Evolutionary conservation across 495 filamentous ascomycete genomes (phyloP).

Genomic region (Cetradonia linearis): DNA sequence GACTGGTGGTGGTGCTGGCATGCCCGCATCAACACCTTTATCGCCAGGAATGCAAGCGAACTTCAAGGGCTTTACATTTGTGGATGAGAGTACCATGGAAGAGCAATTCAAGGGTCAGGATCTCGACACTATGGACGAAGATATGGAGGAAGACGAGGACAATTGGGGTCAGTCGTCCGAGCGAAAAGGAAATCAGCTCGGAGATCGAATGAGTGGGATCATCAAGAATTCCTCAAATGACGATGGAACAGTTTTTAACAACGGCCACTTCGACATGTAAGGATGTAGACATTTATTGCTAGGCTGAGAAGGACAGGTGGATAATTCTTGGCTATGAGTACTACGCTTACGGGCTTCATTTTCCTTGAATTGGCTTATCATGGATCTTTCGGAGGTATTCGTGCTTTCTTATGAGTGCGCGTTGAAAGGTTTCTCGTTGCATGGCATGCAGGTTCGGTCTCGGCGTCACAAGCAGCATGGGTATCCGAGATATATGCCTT

Average conservation of each 20-base stretch:
- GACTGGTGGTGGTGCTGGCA: slow-evolving; percentile 56
- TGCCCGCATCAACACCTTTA: slow-evolving; percentile 73
- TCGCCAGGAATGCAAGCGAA: slow-evolving; percentile 95
- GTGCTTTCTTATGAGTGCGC: neutral
- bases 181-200: slow-evolving; percentile 33
- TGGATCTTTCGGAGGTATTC: neutral
- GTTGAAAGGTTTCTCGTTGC: neutral
- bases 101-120: slow-evolving; percentile 66
- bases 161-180: slow-evolving; percentile 38
- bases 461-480: slow-evolving; percentile 5
- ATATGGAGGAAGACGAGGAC: slow-evolving; percentile 44
- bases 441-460: neutral
- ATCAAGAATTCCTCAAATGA: slow-evolving; percentile 58
- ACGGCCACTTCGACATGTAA: slow-evolving; percentile 62
- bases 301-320: neutral
- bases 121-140: slow-evolving; percentile 63
- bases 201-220: slow-evolving; percentile 65
- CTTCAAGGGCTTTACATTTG: slow-evolving; percentile 96
- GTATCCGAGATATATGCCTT: neutral
- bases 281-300: neutral
- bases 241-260: slow-evolving; percentile 54
- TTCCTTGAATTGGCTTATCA: neutral
- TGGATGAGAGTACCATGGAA: slow-evolving; percentile 92
- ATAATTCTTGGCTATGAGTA: neutral
- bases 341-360: neutral